Evolutionary conservation across 805 yeast genomes (phyloP).

Genomic region (Yarrowia yakushimensis): DNA sequence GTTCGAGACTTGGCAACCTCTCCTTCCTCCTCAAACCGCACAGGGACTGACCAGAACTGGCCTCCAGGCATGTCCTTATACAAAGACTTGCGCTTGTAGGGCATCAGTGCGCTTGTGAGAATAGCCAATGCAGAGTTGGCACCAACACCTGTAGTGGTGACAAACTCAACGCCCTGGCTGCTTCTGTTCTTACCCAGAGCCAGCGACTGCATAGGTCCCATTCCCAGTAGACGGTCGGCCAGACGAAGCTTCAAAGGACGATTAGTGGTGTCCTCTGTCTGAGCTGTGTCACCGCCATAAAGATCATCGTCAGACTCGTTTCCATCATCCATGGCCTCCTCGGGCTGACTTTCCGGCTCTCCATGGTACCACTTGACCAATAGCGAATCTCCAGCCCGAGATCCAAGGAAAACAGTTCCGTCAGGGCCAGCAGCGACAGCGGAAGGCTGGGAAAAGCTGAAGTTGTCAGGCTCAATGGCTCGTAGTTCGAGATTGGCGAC

Average conservation of each 20-base stretch:
- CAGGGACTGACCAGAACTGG: constrained; percentile 7
- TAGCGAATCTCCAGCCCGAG: constrained; percentile 15
- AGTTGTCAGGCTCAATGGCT: constrained; percentile 1
- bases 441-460: constrained; percentile 18
- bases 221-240: constrained; percentile 54
- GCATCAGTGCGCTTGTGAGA: constrained; percentile 36
- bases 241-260: constrained; percentile 39
- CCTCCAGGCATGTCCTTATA: constrained; percentile 15
- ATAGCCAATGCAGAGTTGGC: constrained; percentile 54
- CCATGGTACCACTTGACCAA: constrained; percentile 13
- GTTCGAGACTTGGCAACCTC: constrained; percentile 17
- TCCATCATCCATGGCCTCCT: background rate
- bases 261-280: background rate
- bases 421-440: constrained; percentile 2
- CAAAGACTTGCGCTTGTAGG: background rate
- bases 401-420: constrained; percentile 4
- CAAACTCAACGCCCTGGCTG: constrained; percentile 58
- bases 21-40: constrained; percentile 11
- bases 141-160: constrained; percentile 66
- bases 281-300: background rate
- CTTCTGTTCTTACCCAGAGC: constrained; percentile 68
- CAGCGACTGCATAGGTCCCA: constrained; percentile 72
- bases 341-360: background rate
- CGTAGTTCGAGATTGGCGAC: constrained; percentile 29
- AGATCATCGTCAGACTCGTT: constrained; percentile 20